A percentile compares a stretch with the other conserved stretches of the same genome.
phyloP scores from a whole-genome alignment of 495 filamentous ascomycete species.

The Massariosphaeria phaeospora region DNA sequence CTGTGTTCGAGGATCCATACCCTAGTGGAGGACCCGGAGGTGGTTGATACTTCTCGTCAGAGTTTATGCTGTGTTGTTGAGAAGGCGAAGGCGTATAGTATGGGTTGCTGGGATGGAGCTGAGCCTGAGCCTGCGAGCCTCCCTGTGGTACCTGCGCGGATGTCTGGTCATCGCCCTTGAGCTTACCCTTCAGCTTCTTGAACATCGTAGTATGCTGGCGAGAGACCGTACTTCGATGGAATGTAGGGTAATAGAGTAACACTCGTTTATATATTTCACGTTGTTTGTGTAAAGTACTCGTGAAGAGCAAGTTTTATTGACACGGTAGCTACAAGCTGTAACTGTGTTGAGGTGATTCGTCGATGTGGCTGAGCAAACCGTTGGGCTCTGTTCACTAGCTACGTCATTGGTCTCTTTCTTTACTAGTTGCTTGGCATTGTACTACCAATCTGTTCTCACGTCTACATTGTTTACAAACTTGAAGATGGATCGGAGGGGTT shows the following conservation, averaged over 20 bases:
- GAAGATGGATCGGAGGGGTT: too few species aligned
- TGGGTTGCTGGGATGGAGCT: slow-evolving; percentile 26
- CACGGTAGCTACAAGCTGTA: neutral
- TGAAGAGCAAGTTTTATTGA: neutral
- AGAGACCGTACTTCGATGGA: neutral
- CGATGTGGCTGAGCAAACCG: slow-evolving; percentile 1
- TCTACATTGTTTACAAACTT: too few species aligned
- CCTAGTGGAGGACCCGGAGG: slow-evolving; percentile 32
- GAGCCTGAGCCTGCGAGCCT: neutral
- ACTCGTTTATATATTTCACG: neutral
- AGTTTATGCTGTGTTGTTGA: neutral
- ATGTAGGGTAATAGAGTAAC: neutral
- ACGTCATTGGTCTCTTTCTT: too few species aligned
- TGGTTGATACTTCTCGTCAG: slow-evolving; percentile 3
- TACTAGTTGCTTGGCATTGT: too few species aligned
- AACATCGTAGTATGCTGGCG: slow-evolving; percentile 6
- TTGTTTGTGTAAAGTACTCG: neutral
- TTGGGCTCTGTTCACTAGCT: neutral
- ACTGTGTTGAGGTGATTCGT: neutral
- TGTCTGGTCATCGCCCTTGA: slow-evolving; percentile 8
- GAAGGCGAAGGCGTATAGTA: slow-evolving; percentile 10
- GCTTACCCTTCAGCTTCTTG: slow-evolving; percentile 26
- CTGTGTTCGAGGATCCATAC: neutral
- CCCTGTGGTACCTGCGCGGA: neutral
- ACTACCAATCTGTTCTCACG: too few species aligned